Evolutionary conservation across 2,329 filamentous ascomycete genomes (phyloP).

Genomic region (Malbranchea zuffiana): DNA sequence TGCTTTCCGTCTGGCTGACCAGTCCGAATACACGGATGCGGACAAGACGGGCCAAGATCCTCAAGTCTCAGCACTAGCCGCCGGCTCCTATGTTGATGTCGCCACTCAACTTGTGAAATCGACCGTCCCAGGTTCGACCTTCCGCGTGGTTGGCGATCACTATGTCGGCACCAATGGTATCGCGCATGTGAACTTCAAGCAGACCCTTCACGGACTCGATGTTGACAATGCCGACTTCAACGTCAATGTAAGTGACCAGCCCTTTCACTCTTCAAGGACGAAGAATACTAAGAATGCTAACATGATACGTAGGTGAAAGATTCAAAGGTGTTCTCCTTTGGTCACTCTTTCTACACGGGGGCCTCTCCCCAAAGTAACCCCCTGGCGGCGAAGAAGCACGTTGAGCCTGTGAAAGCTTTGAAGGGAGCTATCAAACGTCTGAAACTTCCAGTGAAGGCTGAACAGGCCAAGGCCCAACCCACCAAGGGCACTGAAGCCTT

Average conservation of each 20-base stretch:
- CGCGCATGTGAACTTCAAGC: constrained; percentile 13
- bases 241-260: constrained; percentile 12
- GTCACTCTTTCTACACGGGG: constrained; percentile 12
- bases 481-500: constrained; percentile 9
- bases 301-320: constrained; percentile 10
- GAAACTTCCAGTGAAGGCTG: constrained; percentile 10
- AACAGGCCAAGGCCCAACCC: constrained; percentile 10
- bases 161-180: constrained; percentile 13
- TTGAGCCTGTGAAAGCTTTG: constrained; percentile 12
- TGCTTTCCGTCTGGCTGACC: constrained; percentile 8
- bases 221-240: constrained; percentile 14
- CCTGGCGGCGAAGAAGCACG: constrained; percentile 8
- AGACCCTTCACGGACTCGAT: constrained; percentile 11
- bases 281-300: too few species aligned
- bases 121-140: constrained; percentile 7
- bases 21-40: constrained; percentile 8
- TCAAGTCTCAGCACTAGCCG: constrained; percentile 1
- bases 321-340: constrained; percentile 13
- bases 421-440: constrained; percentile 9
- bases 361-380: constrained; percentile 11
- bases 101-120: constrained; percentile 11
- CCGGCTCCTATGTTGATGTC: constrained; percentile 10
- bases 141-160: constrained; percentile 12
- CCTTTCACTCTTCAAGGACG: background rate
- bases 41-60: constrained; percentile 5